Evolutionary conservation across 78 protist genomes (phyloP).

Genomic region (Trichosphaerium sp.): DNA sequence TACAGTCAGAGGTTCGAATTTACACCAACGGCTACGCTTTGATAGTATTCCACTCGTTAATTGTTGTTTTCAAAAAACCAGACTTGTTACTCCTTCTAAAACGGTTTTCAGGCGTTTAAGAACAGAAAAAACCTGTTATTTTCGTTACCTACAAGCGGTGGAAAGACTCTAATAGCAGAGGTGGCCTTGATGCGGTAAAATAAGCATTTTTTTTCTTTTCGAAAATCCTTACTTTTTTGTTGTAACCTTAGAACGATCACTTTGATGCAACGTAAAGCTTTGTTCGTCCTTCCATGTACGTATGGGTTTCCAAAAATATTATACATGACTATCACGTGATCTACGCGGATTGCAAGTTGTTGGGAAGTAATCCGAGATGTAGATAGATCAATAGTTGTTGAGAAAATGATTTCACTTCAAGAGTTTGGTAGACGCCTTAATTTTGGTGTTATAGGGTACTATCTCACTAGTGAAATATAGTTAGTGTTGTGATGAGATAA

Average conservation of each 20-base stretch:
- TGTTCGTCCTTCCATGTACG: slow-evolving; percentile 53
- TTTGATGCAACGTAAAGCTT: too few species aligned
- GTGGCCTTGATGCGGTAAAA: slow-evolving; percentile 14
- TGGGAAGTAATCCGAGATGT: too few species aligned
- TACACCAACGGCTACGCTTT: too few species aligned
- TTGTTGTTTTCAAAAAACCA: too few species aligned
- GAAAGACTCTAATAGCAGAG: slow-evolving; percentile 62
- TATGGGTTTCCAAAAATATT: too few species aligned
- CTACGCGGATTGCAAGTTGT: too few species aligned
- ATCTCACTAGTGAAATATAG: not conserved
- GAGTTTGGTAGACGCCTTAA: not conserved
- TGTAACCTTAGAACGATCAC: not conserved
- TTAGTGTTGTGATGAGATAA: not conserved
- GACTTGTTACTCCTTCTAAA: too few species aligned
- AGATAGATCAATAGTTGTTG: slow-evolving; percentile 10
- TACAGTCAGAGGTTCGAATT: too few species aligned
- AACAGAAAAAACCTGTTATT: slow-evolving; percentile 11
- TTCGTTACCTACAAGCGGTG: slow-evolving; percentile 48
- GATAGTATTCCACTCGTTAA: too few species aligned
- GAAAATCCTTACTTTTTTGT: not conserved
- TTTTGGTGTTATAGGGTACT: not conserved
- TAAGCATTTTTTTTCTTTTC: too few species aligned
- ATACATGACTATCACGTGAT: too few species aligned
- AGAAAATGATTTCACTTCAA: slow-evolving; percentile 3
- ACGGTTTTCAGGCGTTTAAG: too few species aligned